These are phyloP conservation scores for Panus rudis DNA, from an alignment of 768 basidiomycete species.

Conservation along the genomic window DNA sequence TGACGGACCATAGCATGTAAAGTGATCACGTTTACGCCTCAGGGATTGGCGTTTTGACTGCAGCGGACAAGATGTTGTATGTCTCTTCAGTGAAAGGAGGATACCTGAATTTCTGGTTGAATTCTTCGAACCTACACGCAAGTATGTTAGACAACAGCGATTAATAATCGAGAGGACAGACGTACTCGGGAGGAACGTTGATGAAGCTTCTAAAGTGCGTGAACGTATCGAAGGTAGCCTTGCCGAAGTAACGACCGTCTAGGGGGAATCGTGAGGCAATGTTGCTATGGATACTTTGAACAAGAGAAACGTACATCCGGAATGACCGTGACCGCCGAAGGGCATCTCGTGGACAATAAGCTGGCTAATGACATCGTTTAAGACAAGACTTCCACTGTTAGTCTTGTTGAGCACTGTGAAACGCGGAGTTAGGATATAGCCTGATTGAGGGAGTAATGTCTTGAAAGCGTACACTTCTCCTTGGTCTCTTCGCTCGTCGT, in stretches of 20 bases:
- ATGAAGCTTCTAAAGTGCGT: constrained; percentile 18
- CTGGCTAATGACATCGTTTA: constrained; percentile 58
- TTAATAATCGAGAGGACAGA: too few species aligned
- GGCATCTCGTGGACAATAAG: constrained; percentile 37
- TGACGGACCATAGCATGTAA: too few species aligned
- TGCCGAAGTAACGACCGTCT: constrained; percentile 52
- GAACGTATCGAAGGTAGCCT: constrained; percentile 43
- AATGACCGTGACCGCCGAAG: constrained; percentile 52
- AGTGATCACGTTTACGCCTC: too few species aligned
- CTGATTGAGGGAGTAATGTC: neutral
- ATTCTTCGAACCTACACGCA: too few species aligned
- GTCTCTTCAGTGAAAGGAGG: constrained; percentile 24
- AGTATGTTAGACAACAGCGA: too few species aligned
- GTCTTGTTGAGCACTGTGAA: constrained; percentile 48
- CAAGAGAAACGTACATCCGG: constrained; percentile 44
- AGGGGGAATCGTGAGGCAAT: constrained; percentile 1
- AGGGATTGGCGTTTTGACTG: constrained; percentile 4
- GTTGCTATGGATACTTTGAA: neutral
- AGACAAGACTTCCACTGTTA: constrained; percentile 45
- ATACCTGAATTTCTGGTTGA: too few species aligned
- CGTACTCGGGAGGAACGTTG: constrained; percentile 18
- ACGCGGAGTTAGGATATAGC: neutral
- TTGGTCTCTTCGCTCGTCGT: constrained; percentile 36
- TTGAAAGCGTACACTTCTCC: constrained; percentile 19
- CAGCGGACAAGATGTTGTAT: constrained; percentile 12